Evolutionary conservation across 2,329 filamentous ascomycete species (phyloP), one percentile per base, ranked within the genome.

Genomic region (Graphilbum fragrans): DNA sequence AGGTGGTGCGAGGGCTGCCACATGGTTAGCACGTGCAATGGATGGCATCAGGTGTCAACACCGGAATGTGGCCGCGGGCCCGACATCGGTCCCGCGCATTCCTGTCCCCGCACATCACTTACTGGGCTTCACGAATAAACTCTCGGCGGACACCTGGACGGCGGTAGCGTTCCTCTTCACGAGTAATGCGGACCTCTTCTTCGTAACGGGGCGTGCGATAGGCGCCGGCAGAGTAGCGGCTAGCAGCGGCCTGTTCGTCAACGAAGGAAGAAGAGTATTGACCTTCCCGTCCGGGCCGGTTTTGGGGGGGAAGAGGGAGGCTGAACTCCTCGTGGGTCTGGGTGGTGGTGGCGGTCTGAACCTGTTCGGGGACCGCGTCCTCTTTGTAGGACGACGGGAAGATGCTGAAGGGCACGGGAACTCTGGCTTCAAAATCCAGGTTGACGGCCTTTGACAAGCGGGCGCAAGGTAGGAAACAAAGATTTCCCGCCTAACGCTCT

Each of bases 391-490:
- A 56, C 34, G 55, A 94, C 74, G 90, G 90, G 80, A 96, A 95
- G 83, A 95, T 84, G 85, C 87, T 95, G 81, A 95, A 94, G 72
- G 90, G 90, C 71, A 96, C 92, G 76, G 90, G 86, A 70, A 95
- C 85, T 70, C 87, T 85, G 72, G 88, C 87, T 84, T 94, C 88
- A 92, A 94, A 95, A 86, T 95, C 88, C 88, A 95, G 88, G 75
- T 86, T 95, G 86, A 72, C 86, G 82, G 82, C 80, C 80, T 83
- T 79, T 69, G 55, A 53, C 49, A 55, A 55, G 61, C 44, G 46
- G 35, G 41, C 58, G 60, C 57, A 55, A 60, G 59, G 63, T 75
- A 72, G 74, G 72, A 74, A 60, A 64, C 70, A 72, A 71, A 69
- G 78, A 50, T 60, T 57, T 48, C 43, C 45, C 44, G 41, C 32